Conservation (phyloP, 306 rosid genomes). For the Trichosanthes truncata region DNA sequence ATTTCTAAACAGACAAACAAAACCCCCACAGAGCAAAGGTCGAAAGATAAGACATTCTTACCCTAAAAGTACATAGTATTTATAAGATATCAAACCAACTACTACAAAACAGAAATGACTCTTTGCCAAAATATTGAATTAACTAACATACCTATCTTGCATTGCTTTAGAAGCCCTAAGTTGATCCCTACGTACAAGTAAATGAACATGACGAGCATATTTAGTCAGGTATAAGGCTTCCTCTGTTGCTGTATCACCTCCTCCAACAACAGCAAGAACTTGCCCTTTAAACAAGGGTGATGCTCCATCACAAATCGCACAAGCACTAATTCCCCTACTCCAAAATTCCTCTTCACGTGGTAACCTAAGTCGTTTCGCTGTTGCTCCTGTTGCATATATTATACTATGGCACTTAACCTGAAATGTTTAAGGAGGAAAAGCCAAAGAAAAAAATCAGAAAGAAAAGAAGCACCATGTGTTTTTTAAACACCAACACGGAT, state of each 20-base stretch:
- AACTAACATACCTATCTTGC: conserved; percentile 86
- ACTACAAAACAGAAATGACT: background rate
- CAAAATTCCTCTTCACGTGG: conserved; percentile 97
- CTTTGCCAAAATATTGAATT: background rate
- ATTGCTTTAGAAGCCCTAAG: conserved; percentile 92
- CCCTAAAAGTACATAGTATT: background rate
- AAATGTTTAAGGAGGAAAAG: conserved; percentile 14
- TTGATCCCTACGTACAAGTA: conserved; percentile 78
- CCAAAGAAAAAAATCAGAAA: conserved; percentile 14
- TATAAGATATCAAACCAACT: background rate
- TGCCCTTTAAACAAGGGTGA: conserved; percentile 93
- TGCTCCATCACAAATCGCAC: conserved; percentile 98
- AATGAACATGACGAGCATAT: conserved; percentile 83
- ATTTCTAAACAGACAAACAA: background rate
- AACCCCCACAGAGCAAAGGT: background rate
- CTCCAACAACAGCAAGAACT: conserved; percentile 91
- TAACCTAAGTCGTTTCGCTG: conserved; percentile 72
- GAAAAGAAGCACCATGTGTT: background rate
- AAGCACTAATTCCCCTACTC: conserved; percentile 98
- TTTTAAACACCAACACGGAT: background rate
- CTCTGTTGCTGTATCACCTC: conserved; percentile 96
- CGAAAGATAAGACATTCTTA: background rate
- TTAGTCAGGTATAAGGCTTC: conserved; percentile 88
- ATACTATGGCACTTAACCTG: conserved; percentile 77
- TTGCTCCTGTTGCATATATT: conserved; percentile 85